phyloP scores from a whole-genome alignment of 768 basidiomycete genomes.

The Ramaria sp. region DNA sequence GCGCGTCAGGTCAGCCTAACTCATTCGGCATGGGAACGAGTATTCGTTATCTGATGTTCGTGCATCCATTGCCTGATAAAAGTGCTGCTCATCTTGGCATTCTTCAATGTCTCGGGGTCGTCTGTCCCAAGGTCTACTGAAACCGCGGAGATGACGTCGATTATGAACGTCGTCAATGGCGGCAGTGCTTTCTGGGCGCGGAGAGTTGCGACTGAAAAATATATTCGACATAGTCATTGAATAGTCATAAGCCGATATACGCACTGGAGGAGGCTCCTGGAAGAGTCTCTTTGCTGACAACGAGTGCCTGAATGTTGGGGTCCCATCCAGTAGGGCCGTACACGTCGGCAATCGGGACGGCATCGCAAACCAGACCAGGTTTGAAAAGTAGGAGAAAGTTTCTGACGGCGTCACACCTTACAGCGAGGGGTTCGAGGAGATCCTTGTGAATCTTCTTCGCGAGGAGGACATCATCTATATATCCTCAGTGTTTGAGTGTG shows the following conservation, averaged over 20 bases:
- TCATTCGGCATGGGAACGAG: too few species aligned
- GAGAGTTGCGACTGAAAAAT: constrained; percentile 46
- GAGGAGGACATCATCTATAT: constrained; percentile 58
- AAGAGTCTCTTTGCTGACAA: constrained; percentile 85
- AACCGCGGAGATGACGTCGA: constrained; percentile 75
- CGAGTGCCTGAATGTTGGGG: constrained; percentile 79
- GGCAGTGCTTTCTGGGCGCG: constrained; percentile 48
- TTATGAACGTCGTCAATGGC: constrained; percentile 57
- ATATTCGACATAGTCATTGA: neutral
- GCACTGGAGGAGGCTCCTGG: constrained; percentile 63
- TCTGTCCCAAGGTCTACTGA: constrained; percentile 47
- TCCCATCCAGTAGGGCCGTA: constrained; percentile 89
- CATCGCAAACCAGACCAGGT: constrained; percentile 50
- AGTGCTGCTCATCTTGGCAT: constrained; percentile 90
- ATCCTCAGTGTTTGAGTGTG: neutral
- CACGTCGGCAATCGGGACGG: constrained; percentile 73
- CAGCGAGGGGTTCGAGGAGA: constrained; percentile 49
- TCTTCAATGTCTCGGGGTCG: constrained; percentile 59
- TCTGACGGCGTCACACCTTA: constrained; percentile 48
- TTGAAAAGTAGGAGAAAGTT: constrained; percentile 63
- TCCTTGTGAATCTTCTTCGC: constrained; percentile 59
- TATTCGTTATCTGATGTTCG: neutral
- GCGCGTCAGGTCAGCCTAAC: too few species aligned
- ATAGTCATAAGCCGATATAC: constrained; percentile 20
- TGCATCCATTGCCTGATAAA: constrained; percentile 82